Percentiles rank a stretch among this genome's conserved stretches.
These are phyloP conservation scores for Taphrina deformans DNA, from an alignment of 1,139 yeast species.

Conservation along the genomic window DNA sequence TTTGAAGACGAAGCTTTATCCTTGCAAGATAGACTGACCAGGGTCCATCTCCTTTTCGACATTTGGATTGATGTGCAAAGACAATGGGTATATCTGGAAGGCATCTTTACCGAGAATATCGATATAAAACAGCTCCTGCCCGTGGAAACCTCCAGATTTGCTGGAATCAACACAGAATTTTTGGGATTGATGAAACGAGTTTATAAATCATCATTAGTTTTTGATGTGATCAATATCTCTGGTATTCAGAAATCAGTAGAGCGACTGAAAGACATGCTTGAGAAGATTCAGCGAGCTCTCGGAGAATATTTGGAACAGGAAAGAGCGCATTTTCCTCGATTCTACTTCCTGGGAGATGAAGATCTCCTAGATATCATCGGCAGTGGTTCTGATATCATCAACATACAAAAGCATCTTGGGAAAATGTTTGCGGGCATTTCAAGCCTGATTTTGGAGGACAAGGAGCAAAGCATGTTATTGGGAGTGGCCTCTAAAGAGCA, in stretches of 20 bases:
- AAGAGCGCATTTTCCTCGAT: constrained; percentile 73
- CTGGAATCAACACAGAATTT: constrained; percentile 63
- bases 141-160: constrained; percentile 67
- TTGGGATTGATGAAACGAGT: constrained; percentile 55
- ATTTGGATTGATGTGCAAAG: constrained; percentile 81
- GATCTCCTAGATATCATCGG: constrained; percentile 84
- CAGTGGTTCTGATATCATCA: constrained; percentile 53
- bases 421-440: constrained; percentile 74
- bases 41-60: constrained; percentile 58
- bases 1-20: constrained; percentile 62
- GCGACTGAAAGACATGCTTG: constrained; percentile 58
- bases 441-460: constrained; percentile 50
- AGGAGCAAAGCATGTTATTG: constrained; percentile 46
- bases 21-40: constrained; percentile 60
- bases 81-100: constrained; percentile 86
- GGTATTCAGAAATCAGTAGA: constrained; percentile 55
- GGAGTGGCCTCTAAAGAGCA: constrained; percentile 64
- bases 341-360: constrained; percentile 87
- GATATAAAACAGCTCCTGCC: constrained; percentile 69
- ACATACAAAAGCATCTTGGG: constrained; percentile 61
- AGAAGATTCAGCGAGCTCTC: constrained; percentile 63
- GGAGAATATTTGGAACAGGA: constrained; percentile 79
- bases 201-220: constrained; percentile 54
- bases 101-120: constrained; percentile 60
- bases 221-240: constrained; percentile 60